phyloP scores from a whole-genome alignment of 768 basidiomycete species.

The Rhodosporidiobolus sp. region DNA sequence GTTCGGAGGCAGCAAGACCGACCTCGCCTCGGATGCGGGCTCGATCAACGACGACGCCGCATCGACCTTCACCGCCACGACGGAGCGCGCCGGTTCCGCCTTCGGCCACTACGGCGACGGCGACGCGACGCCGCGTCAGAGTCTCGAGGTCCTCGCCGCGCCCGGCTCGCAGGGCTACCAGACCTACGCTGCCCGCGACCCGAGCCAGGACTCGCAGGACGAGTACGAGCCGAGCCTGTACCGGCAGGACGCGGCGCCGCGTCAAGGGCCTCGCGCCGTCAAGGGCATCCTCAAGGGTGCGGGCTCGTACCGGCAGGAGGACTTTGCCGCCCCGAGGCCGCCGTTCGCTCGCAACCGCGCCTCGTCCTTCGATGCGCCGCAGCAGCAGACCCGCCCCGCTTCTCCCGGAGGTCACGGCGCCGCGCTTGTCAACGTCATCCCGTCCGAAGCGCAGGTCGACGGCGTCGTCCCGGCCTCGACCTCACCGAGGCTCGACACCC shows the following conservation, averaged over 20 bases:
- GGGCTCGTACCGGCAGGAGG: slow-evolving; percentile 66
- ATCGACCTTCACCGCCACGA: slow-evolving; percentile 1
- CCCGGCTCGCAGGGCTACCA: slow-evolving; percentile 5
- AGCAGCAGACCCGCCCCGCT: slow-evolving; percentile 32
- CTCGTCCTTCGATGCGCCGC: slow-evolving; percentile 42
- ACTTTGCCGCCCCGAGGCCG: slow-evolving; percentile 81
- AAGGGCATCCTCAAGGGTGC: slow-evolving; percentile 87
- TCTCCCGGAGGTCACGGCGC: slow-evolving; percentile 55
- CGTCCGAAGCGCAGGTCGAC: slow-evolving; percentile 40
- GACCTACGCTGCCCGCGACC: slow-evolving; percentile 17
- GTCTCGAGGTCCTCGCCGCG: slow-evolving; percentile 36
- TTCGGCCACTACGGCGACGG: slow-evolving; percentile 8
- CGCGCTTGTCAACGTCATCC: slow-evolving; percentile 40
- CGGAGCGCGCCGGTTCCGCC: neutral
- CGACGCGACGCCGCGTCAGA: slow-evolving; percentile 21
- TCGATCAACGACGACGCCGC: slow-evolving; percentile 19
- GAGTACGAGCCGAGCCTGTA: slow-evolving; percentile 51
- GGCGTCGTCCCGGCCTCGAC: slow-evolving; percentile 27
- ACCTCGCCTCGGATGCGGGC: slow-evolving; percentile 3
- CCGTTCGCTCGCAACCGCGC: slow-evolving; percentile 40
- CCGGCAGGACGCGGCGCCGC: slow-evolving; percentile 20
- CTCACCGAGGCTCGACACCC: slow-evolving; percentile 26
- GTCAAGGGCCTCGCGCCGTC: slow-evolving; percentile 45
- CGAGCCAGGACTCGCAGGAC: slow-evolving; percentile 48
- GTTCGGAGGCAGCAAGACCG: slow-evolving; percentile 34